Conservation (phyloP, 805 yeast genomes). For the Pichia pseudocactophila region DNA sequence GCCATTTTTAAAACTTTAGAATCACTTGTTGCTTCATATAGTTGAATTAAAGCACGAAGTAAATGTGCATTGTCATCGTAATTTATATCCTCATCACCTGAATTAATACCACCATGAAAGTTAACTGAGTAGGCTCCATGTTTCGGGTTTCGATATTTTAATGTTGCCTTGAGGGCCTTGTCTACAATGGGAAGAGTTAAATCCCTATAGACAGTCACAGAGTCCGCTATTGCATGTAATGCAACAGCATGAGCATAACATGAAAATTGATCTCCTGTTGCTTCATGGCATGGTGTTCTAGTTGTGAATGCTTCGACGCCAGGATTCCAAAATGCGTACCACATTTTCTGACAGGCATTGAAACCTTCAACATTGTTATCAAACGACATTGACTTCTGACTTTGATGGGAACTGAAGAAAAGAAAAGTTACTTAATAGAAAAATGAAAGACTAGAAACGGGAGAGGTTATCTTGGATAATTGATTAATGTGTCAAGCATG, state of each 20-base stretch:
- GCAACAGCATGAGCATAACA: constrained; percentile 67
- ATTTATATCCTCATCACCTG: constrained; percentile 57
- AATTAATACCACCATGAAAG: constrained; percentile 14
- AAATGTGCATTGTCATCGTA: constrained; percentile 74
- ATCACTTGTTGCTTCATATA: constrained; percentile 59
- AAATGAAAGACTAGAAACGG: too few species aligned
- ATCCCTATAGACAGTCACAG: constrained; percentile 43
- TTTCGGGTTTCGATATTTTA: constrained; percentile 41
- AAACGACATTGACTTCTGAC: constrained; percentile 12
- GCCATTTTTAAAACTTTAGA: constrained; percentile 44
- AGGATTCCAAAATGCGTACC: constrained; percentile 36
- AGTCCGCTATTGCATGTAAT: constrained; percentile 60
- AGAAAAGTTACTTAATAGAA: too few species aligned
- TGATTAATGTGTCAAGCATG: too few species aligned
- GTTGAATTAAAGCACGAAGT: constrained; percentile 53
- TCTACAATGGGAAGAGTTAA: constrained; percentile 45
- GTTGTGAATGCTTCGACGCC: constrained; percentile 32
- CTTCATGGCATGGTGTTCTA: constrained; percentile 32
- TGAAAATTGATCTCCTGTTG: constrained; percentile 44
- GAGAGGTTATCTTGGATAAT: too few species aligned
- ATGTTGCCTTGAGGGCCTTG: constrained; percentile 42
- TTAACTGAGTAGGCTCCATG: constrained; percentile 52
- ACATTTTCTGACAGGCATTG: constrained; percentile 31
- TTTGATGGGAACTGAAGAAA: too few species aligned
- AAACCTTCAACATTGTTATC: constrained; percentile 31